Conservation (phyloP, 176 grass and related monocot species). For the Oryza brachyantha region DNA sequence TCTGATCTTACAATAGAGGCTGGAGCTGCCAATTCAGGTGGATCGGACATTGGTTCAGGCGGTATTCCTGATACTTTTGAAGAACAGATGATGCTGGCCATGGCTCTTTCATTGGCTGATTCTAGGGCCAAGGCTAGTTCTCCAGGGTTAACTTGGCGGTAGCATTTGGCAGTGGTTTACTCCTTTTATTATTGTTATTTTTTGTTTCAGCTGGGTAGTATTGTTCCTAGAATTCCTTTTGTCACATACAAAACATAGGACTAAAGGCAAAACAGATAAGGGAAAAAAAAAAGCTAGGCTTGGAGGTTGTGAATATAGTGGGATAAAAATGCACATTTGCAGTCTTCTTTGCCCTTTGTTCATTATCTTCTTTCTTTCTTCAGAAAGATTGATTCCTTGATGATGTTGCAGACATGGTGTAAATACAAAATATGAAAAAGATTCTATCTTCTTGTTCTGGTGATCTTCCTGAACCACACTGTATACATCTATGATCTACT, state of each 20-base stretch:
- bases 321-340: conserved; percentile 29
- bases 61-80: conserved; percentile 80
- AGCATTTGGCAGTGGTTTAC: background rate
- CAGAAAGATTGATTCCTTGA: background rate
- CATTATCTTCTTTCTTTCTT: background rate
- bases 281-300: background rate
- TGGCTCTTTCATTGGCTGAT: conserved; percentile 78
- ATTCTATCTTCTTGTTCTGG: background rate
- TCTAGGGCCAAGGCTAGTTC: conserved; percentile 42
- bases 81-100: conserved; percentile 92
- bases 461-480: background rate
- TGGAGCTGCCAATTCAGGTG: conserved; percentile 28
- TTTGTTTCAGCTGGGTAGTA: conserved; percentile 19
- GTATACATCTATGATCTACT: background rate
- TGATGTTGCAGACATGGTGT: conserved; percentile 13
- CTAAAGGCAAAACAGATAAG: background rate
- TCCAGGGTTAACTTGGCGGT: conserved; percentile 41
- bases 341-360: background rate
- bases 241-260: conserved; percentile 30
- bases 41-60: conserved; percentile 20
- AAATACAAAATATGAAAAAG: background rate
- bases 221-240: conserved; percentile 25
- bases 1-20: conserved; percentile 49
- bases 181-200: conserved; percentile 20
- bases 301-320: conserved; percentile 40